Evolutionary conservation across 176 grass and related monocot species (phyloP).

Genomic region (Carex cristatella): DNA sequence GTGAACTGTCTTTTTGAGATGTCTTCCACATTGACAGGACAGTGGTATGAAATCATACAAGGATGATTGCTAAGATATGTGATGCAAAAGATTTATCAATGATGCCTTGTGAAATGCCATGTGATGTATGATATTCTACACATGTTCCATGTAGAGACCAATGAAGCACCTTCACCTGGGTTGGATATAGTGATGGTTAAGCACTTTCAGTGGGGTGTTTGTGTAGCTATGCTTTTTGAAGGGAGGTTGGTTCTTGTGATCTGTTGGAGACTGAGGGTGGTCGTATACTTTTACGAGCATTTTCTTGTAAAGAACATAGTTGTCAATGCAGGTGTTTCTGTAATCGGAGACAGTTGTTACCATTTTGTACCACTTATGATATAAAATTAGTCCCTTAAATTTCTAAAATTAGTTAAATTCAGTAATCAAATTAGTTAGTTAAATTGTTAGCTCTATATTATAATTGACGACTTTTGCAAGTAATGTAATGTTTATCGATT

Average conservation of each 20-base stretch:
- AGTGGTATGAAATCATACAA: background rate
- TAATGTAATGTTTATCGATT: background rate
- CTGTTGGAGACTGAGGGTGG: background rate
- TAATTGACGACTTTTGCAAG: background rate
- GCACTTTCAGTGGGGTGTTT: too few species aligned
- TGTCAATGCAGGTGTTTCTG: background rate
- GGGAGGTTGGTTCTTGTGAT: background rate
- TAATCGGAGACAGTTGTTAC: background rate
- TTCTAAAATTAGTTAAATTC: background rate
- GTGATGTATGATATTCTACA: background rate
- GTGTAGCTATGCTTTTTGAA: too few species aligned
- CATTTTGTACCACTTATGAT: background rate
- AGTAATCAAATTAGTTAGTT: slow-evolving; percentile 32
- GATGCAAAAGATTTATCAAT: background rate
- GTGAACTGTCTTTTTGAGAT: background rate
- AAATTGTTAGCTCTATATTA: slow-evolving; percentile 35
- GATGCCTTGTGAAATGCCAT: background rate
- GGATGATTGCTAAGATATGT: background rate
- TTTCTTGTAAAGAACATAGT: background rate
- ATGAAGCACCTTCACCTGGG: background rate
- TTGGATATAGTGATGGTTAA: background rate
- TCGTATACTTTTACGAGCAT: background rate
- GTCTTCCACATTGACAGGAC: background rate
- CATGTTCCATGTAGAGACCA: background rate
- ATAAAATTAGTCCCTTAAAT: background rate